Conservation (phyloP, 257 asterid genomes). For the Jacaranda copaia region DNA sequence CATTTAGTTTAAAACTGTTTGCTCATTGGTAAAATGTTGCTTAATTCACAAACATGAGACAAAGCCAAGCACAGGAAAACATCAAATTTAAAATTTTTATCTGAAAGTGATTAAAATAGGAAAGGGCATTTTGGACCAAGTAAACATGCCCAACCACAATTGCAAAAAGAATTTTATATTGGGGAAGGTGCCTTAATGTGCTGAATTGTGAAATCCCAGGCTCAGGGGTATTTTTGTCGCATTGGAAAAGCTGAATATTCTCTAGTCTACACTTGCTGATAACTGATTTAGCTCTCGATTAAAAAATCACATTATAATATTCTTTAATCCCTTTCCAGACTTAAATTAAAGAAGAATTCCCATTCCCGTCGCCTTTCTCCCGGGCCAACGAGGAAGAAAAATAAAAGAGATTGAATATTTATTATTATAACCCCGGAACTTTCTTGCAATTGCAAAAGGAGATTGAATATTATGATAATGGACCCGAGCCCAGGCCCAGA, state of each 20-base stretch:
- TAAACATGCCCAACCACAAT: background rate
- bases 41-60: too few relatives aligned
- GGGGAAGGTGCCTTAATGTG: slow-evolving; percentile 49
- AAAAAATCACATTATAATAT: background rate
- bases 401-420: background rate
- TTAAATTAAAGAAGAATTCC: slow-evolving; percentile 41
- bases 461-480: too few relatives aligned
- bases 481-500: background rate
- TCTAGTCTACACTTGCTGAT: slow-evolving; percentile 57
- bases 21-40: too few relatives aligned
- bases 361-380: slow-evolving; percentile 39
- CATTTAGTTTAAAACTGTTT: too few relatives aligned
- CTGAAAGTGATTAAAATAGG: background rate
- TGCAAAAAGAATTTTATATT: background rate
- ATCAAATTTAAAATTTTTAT: background rate
- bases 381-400: background rate
- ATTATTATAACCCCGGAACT: background rate
- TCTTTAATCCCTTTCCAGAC: background rate
- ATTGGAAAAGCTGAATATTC: slow-evolving; percentile 90
- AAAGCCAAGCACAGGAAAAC: background rate
- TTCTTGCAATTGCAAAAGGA: background rate
- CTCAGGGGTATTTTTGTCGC: slow-evolving; percentile 81
- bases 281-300: slow-evolving; percentile 34
- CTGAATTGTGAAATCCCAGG: slow-evolving; percentile 55
- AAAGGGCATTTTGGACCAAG: slow-evolving; percentile 18